Percentiles rank a stretch among this genome's conserved stretches.
phyloP scores from a whole-genome alignment of 2,329 filamentous ascomycete genomes.

The Acephala macrosclerotiorum region DNA sequence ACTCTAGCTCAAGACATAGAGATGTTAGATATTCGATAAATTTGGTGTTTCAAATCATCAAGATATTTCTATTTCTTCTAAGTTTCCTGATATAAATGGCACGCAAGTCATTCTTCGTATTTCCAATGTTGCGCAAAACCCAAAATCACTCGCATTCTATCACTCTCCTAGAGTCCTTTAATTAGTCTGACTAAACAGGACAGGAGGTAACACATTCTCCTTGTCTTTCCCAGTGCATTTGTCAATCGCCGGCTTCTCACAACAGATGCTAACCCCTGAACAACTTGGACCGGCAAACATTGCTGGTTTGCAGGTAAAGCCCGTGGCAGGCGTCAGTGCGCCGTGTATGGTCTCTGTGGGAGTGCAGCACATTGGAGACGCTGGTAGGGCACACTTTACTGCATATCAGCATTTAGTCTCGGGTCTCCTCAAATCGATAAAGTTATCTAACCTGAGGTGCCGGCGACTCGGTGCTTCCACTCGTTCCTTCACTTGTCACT shows the following conservation, averaged over 20 bases:
- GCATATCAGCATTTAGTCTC: background rate
- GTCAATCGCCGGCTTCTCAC: background rate
- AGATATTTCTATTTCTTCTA: constrained; percentile 1
- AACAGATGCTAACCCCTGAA: background rate
- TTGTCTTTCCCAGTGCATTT: background rate
- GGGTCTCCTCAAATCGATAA: background rate
- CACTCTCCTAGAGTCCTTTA: background rate
- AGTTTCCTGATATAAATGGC: background rate
- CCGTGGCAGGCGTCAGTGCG: background rate
- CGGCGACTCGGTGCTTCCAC: background rate
- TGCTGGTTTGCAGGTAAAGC: background rate
- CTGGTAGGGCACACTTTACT: background rate
- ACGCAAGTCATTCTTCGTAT: background rate
- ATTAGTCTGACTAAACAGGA: background rate
- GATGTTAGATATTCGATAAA: background rate
- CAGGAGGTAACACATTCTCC: background rate
- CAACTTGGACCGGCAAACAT: background rate
- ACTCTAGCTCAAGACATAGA: background rate
- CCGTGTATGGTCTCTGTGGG: constrained; percentile 4
- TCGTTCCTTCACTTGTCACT: background rate
- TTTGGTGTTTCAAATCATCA: background rate
- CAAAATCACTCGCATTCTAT: background rate
- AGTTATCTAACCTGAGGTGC: background rate
- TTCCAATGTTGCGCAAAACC: background rate
- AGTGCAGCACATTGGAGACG: background rate